Conservation (phyloP, 345 rosid genomes). For the Mangifera indica region DNA sequence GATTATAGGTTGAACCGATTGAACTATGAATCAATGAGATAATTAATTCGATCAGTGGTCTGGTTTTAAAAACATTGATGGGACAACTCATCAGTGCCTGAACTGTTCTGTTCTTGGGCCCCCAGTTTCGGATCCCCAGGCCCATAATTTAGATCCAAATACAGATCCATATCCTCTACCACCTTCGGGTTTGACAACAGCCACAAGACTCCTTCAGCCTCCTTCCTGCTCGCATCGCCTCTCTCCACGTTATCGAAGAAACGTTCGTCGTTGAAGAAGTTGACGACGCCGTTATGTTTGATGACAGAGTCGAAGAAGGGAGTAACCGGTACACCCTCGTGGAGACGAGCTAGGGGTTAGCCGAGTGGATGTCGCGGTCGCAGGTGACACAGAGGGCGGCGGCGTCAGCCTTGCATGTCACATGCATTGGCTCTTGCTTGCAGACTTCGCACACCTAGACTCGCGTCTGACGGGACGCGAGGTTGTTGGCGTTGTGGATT, state of each 20-base stretch:
- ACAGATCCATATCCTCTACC: conserved; percentile 66
- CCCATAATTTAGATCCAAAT: conserved; percentile 67
- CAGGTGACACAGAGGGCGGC: conserved; percentile 94
- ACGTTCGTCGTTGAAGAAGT: too few relatives aligned
- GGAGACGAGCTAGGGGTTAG: conserved; percentile 87
- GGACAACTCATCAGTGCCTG: conserved; percentile 85
- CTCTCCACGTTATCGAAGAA: conserved; percentile 44
- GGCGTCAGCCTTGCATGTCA: conserved; percentile 97
- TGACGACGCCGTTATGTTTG: conserved; percentile 35
- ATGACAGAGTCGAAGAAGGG: conserved; percentile 68
- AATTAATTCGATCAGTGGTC: too few relatives aligned
- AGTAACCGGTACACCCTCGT: conserved; percentile 77
- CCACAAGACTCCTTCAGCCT: conserved; percentile 87
- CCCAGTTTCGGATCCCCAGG: conserved; percentile 63
- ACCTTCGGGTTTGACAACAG: conserved; percentile 66
- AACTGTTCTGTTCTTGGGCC: conserved; percentile 66
- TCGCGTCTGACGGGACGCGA: conserved; percentile 93
- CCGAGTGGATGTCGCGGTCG: conserved; percentile 97
- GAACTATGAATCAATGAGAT: too few relatives aligned
- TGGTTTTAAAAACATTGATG: too few relatives aligned
- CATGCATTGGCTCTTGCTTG: conserved; percentile 95
- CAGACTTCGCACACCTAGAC: conserved; percentile 94
- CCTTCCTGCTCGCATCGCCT: conserved; percentile 62
- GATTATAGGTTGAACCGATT: too few relatives aligned
- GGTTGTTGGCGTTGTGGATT: conserved; percentile 90